These are phyloP conservation scores for Plasmodium relictum DNA, from an alignment of 169 alveolate species.

Conservation along the genomic window DNA sequence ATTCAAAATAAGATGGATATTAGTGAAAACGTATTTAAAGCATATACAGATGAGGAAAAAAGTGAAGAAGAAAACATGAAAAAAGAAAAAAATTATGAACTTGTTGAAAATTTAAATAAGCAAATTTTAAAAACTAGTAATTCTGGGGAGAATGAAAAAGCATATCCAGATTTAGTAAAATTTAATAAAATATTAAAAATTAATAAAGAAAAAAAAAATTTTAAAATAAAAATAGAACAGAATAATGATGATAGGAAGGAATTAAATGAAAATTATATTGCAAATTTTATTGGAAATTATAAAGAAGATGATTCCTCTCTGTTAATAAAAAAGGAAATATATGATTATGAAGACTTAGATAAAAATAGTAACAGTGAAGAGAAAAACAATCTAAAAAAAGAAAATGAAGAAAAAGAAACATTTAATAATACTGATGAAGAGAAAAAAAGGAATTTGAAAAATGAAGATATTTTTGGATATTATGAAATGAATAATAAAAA, in stretches of 20 bases:
- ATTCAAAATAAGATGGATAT: not conserved
- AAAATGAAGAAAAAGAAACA: not conserved
- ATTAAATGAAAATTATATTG: not conserved
- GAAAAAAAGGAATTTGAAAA: not conserved
- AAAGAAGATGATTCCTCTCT: not conserved
- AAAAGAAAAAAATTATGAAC: not conserved
- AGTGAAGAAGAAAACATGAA: not conserved
- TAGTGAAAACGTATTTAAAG: not conserved
- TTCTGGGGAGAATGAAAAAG: not conserved
- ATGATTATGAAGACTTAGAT: not conserved
- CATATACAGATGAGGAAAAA: not conserved
- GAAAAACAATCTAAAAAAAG: not conserved
- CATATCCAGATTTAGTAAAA: not conserved
- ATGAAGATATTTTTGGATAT: constrained; percentile 4
- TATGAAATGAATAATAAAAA: constrained; percentile 16
- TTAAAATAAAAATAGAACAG: constrained; percentile 38
- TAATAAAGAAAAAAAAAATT: constrained; percentile 2
- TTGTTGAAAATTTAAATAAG: not conserved
- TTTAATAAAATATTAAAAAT: not conserved
- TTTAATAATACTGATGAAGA: constrained; percentile 1
- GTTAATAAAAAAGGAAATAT: constrained; percentile 8
- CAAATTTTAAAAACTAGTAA: not conserved
- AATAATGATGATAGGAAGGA: not conserved
- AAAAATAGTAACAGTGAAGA: not conserved
- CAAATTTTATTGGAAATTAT: not conserved